A percentile compares a stretch with the other conserved stretches of the same genome.
Evolutionary conservation across 176 grass and related monocot species (phyloP).

Genomic region (Aegilops longissima): DNA sequence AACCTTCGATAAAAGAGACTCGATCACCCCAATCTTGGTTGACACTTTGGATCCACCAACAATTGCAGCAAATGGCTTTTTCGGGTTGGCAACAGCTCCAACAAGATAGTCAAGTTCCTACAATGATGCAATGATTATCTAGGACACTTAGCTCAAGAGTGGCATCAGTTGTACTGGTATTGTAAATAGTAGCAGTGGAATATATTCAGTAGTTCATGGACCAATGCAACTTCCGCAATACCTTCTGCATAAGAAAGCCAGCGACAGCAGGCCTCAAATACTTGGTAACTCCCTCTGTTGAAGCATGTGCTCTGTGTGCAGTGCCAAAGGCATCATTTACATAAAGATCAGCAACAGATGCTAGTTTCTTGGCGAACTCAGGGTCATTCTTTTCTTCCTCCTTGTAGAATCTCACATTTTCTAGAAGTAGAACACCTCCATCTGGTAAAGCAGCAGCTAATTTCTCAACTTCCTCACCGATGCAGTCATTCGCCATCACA

Average conservation of each 20-base stretch:
- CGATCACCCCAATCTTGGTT: slow-evolving; percentile 79
- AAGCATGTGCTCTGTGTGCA: slow-evolving; percentile 84
- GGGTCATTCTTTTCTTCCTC: slow-evolving; percentile 70
- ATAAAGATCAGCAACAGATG: slow-evolving; percentile 73
- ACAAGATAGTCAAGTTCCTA: slow-evolving; percentile 92
- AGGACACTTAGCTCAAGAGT: background rate
- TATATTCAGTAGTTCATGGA: background rate
- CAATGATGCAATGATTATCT: background rate
- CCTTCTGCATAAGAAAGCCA: slow-evolving; percentile 93
- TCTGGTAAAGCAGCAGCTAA: slow-evolving; percentile 53
- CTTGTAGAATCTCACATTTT: slow-evolving; percentile 83
- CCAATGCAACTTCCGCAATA: slow-evolving; percentile 21
- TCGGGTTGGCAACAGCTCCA: slow-evolving; percentile 75
- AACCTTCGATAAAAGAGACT: slow-evolving; percentile 69
- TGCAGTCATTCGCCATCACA: slow-evolving; percentile 71
- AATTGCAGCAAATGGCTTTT: slow-evolving; percentile 83
- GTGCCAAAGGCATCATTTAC: slow-evolving; percentile 75
- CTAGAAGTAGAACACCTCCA: slow-evolving; percentile 80
- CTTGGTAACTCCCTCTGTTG: slow-evolving; percentile 87
- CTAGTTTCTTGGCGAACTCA: slow-evolving; percentile 64
- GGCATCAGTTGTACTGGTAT: background rate
- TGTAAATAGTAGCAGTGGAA: background rate
- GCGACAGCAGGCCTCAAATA: slow-evolving; percentile 79
- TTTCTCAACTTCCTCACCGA: slow-evolving; percentile 59
- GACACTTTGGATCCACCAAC: slow-evolving; percentile 91